A percentile compares a stretch with the other conserved stretches of the same genome.
phyloP scores from a whole-genome alignment of 2,329 filamentous ascomycete species.

The Lizonia empirigonia region DNA sequence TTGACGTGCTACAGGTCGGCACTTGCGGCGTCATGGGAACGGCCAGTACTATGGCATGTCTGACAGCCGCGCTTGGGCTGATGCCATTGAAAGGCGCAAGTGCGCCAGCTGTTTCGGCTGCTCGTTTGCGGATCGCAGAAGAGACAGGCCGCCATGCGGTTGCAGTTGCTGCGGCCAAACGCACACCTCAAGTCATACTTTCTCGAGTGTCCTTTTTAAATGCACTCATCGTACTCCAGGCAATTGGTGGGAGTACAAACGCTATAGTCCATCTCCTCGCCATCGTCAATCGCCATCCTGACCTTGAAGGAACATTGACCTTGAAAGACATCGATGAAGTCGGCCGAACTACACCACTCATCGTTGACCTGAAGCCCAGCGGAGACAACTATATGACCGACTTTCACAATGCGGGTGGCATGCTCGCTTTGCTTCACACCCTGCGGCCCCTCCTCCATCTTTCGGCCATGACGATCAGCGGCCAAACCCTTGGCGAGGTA shows the following conservation, averaged over 20 bases:
- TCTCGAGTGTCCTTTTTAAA: conserved; percentile 57
- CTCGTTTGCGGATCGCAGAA: conserved; percentile 59
- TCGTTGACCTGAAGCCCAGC: conserved; percentile 81
- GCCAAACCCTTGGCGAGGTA: conserved; percentile 79
- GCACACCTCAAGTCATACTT: conserved; percentile 54
- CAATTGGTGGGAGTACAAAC: conserved; percentile 54
- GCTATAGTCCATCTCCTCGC: conserved; percentile 53
- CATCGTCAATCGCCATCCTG: conserved; percentile 57
- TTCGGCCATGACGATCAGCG: conserved; percentile 76
- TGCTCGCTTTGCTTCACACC: conserved; percentile 79
- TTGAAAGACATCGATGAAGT: conserved; percentile 80
- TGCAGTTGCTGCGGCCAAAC: conserved; percentile 46
- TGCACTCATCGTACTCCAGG: conserved; percentile 53
- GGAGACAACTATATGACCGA: conserved; percentile 88
- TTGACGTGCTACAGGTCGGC: conserved; percentile 43
- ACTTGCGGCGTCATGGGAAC: conserved; percentile 66
- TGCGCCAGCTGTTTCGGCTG: conserved; percentile 60
- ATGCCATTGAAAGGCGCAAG: conserved; percentile 60
- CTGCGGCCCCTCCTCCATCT: conserved; percentile 80
- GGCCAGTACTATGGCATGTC: conserved; percentile 62
- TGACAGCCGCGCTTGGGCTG: conserved; percentile 59
- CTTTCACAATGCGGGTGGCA: conserved; percentile 80
- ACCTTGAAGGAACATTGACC: conserved; percentile 71
- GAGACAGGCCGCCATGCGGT: conserved; percentile 59
- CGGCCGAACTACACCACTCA: conserved; percentile 77